These are phyloP conservation scores for Aquilaria yunnanensis DNA, from an alignment of 345 rosid species.

Conservation along the genomic window DNA sequence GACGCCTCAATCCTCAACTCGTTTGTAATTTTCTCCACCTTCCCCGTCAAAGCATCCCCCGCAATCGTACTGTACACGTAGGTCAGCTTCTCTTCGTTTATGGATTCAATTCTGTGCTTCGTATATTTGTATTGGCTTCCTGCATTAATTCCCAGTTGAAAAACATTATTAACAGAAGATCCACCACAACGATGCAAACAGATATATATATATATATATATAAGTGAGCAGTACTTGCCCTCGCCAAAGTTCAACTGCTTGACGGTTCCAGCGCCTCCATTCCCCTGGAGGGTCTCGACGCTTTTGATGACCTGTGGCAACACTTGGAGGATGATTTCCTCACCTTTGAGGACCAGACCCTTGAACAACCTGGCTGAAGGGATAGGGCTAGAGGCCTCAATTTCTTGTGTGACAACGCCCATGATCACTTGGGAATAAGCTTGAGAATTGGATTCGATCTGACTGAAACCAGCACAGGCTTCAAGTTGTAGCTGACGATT, in stretches of 20 bases:
- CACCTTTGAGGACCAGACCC: constrained; percentile 22
- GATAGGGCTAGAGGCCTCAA: constrained; percentile 17
- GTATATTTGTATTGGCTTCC: constrained; percentile 6
- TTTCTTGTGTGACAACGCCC: constrained; percentile 20
- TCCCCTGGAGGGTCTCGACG: constrained; percentile 26
- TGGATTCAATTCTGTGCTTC: constrained; percentile 17
- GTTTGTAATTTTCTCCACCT: constrained; percentile 19
- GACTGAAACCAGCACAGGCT: too few relatives aligned
- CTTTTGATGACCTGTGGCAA: constrained; percentile 28
- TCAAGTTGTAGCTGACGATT: too few relatives aligned
- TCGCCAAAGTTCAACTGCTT: constrained; percentile 14
- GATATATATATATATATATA: too few relatives aligned
- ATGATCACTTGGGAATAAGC: neutral
- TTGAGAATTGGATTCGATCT: too few relatives aligned
- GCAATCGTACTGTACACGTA: constrained; percentile 20
- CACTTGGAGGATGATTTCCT: constrained; percentile 26
- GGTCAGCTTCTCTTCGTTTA: constrained; percentile 16
- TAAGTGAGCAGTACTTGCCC: constrained; percentile 1
- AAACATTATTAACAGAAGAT: too few relatives aligned
- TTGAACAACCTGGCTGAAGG: constrained; percentile 29
- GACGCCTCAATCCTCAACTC: constrained; percentile 26
- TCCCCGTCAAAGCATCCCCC: constrained; percentile 18
- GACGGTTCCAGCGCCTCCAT: constrained; percentile 43
- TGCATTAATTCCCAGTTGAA: neutral
- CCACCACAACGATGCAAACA: too few relatives aligned